Conservation (phyloP, 345 rosid species). For the Sonneratia alba region DNA sequence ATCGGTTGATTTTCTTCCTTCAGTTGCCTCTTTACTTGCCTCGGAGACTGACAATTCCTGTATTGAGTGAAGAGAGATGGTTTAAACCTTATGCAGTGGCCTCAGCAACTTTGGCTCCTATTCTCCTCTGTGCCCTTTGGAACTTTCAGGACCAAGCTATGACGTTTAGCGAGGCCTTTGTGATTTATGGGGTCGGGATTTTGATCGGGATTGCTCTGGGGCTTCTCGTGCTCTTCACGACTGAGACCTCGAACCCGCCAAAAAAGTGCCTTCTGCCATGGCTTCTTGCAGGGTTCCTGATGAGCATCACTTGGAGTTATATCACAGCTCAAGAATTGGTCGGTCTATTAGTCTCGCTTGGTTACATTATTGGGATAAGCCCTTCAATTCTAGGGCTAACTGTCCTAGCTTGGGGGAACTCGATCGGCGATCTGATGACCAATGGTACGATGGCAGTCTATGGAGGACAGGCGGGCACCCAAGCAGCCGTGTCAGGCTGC, state of each 20-base stretch:
- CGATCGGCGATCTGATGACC: conserved; percentile 71
- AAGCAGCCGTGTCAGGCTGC: conserved; percentile 71
- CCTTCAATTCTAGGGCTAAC: conserved; percentile 77
- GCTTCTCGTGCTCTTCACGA: conserved; percentile 33
- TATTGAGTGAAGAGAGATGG: conserved; percentile 57
- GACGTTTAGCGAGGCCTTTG: conserved; percentile 14
- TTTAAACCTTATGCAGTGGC: conserved; percentile 55
- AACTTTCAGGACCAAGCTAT: conserved; percentile 21
- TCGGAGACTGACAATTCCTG: conserved; percentile 78
- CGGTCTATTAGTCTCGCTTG: conserved; percentile 55
- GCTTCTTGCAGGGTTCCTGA: conserved; percentile 75
- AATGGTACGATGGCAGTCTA: conserved; percentile 57
- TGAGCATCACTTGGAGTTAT: conserved; percentile 88
- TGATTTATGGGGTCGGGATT: conserved; percentile 38
- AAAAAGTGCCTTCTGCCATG: conserved; percentile 47
- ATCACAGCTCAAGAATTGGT: conserved; percentile 80
- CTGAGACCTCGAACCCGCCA: conserved; percentile 56
- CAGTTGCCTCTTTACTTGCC: conserved; percentile 68
- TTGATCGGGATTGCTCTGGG: conserved; percentile 40
- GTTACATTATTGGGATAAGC: conserved; percentile 48
- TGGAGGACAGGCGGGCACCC: conserved; percentile 63
- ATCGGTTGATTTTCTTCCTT: conserved; percentile 22
- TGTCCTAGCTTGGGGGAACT: conserved; percentile 91
- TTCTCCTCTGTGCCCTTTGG: conserved; percentile 49
- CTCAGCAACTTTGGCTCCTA: conserved; percentile 61